A percentile compares a stretch with the other conserved stretches of the same genome.
Conservation (phyloP, 345 rosid species). For the Eucalyptus melliodora region DNA sequence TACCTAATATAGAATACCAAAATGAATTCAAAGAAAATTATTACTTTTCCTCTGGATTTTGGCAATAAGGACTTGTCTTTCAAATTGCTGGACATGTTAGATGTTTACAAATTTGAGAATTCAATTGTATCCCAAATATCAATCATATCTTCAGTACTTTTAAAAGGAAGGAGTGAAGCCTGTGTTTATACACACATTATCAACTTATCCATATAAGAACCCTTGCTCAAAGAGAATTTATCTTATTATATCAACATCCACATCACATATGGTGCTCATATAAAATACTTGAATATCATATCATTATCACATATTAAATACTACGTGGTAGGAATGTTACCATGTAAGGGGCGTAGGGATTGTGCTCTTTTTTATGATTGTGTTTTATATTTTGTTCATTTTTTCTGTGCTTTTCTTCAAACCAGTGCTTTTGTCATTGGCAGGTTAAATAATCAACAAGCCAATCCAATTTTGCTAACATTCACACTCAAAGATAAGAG, state of each 20-base stretch:
- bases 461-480: not conserved
- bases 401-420: not conserved
- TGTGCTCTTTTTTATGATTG: no score
- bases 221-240: no score
- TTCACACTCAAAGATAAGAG: not conserved
- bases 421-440: not conserved
- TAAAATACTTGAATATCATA: no score
- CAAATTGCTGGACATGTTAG: not conserved
- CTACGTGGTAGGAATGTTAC: no score
- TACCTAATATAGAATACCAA: not conserved
- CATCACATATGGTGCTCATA: no score
- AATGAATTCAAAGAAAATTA: not conserved
- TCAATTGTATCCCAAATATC: accelerated
- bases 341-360: no score
- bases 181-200: no score
- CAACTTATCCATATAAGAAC: no score
- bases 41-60: not conserved
- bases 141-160: not conserved
- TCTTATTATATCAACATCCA: no score
- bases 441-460: not conserved
- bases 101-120: not conserved
- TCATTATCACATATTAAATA: no score
- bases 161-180: not conserved
- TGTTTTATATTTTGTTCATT: no score
- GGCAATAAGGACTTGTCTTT: not conserved